Evolutionary conservation across 768 basidiomycete species (phyloP).

Genomic region (Clavaria fumosa): DNA sequence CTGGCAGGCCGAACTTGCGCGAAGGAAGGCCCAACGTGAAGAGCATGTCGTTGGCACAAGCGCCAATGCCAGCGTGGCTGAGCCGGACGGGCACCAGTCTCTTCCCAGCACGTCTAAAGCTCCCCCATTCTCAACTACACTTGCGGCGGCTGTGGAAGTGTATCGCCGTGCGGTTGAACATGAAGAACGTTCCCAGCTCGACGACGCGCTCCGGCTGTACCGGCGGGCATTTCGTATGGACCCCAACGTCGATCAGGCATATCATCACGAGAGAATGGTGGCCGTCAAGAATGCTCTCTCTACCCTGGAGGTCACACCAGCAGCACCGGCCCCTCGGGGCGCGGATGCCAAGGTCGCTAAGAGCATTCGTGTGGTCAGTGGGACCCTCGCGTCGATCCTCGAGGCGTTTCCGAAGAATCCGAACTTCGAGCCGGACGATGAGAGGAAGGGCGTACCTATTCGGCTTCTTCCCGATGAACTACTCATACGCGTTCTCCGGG

Average conservation of each 20-base stretch:
- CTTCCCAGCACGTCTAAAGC: no score
- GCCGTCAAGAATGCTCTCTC: not conserved
- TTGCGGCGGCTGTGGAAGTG: conserved; percentile 39
- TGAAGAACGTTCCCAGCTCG: conserved; percentile 61
- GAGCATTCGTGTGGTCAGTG: conserved; percentile 17
- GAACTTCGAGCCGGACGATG: conserved; percentile 55
- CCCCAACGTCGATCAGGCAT: conserved; percentile 58
- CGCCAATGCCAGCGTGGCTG: no score
- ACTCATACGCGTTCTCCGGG: conserved; percentile 46
- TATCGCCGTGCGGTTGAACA: conserved; percentile 58
- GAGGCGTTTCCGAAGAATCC: conserved; percentile 31
- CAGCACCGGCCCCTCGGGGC: conserved; percentile 6
- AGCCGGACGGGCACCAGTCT: no score
- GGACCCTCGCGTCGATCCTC: conserved; percentile 32
- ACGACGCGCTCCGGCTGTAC: conserved; percentile 64
- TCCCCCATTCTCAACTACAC: conserved; percentile 16
- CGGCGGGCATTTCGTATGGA: conserved; percentile 34
- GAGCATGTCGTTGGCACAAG: no score
- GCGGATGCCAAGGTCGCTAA: not conserved
- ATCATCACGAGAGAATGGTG: conserved; percentile 30
- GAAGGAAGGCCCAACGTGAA: no score
- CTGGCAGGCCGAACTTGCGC: no score
- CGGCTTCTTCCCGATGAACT: conserved; percentile 62
- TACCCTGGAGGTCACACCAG: conserved; percentile 15
- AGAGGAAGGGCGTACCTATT: conserved; percentile 39